Evolutionary conservation across 2,329 filamentous ascomycete genomes (phyloP).

Genomic region (Coniochaeta sp.): DNA sequence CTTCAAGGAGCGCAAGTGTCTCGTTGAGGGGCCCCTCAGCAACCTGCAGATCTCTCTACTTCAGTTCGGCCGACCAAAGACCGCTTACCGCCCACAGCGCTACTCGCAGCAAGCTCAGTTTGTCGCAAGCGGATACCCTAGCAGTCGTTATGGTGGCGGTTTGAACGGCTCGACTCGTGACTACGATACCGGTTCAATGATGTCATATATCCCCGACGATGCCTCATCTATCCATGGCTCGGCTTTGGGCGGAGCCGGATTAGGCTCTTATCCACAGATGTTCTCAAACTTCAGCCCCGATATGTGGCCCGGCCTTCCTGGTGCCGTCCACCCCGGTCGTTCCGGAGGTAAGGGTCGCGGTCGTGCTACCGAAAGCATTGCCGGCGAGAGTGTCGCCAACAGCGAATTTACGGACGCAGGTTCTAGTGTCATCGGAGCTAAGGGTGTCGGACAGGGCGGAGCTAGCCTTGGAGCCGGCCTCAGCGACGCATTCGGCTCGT

Average conservation of each 20-base stretch:
- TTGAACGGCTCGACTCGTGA: conserved; percentile 37
- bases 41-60: conserved; percentile 94
- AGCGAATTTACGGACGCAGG: conserved; percentile 85
- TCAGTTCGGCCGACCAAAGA: conserved; percentile 91
- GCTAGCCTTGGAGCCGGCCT: conserved; percentile 80
- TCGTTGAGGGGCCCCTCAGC: conserved; percentile 89
- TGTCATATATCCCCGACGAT: conserved; percentile 95
- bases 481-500: conserved; percentile 63
- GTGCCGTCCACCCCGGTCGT: conserved; percentile 55
- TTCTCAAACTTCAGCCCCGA: conserved; percentile 88
- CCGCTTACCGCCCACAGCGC: conserved; percentile 83
- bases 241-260: conserved; percentile 75
- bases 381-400: conserved; percentile 86
- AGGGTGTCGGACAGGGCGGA: conserved; percentile 73
- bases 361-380: conserved; percentile 67
- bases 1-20: conserved; percentile 93
- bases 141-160: conserved; percentile 33
- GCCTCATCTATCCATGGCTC: conserved; percentile 94
- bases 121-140: conserved; percentile 30
- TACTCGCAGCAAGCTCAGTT: conserved; percentile 69
- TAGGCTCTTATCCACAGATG: conserved; percentile 82
- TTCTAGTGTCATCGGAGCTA: conserved; percentile 68
- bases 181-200: conserved; percentile 76
- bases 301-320: conserved; percentile 76
- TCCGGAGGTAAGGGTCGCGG: conserved; percentile 59